Conservation (phyloP, 164 flowering plant species). For the grape (Vitis vinifera) region ASM3070453v1 NC_081807.1:2815501-2816000, state of each 20-base stretch:
- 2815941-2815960: too few relatives aligned
- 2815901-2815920: constrained; percentile 1
- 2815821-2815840: neutral
- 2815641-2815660: constrained; percentile 55
- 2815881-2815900: neutral
- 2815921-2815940: neutral
- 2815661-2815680: constrained; percentile 50
- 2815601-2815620: neutral
- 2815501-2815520: too few relatives aligned
- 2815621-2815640: constrained; percentile 2
- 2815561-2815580: too few relatives aligned
- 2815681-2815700: constrained; percentile 59
- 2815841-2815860: neutral
- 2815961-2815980: too few relatives aligned
- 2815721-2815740: neutral
- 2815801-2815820: neutral
- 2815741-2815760: too few relatives aligned
- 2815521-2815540: too few relatives aligned
- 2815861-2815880: neutral
- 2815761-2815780: neutral
- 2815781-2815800: neutral
- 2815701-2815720: constrained; percentile 55
- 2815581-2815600: neutral
- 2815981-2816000: neutral
- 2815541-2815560: too few relatives aligned